Percentiles rank a stretch among this genome's conserved stretches.
These are phyloP conservation scores for Ruellia speciosa DNA, from an alignment of 305 asterid species.

Conservation along the genomic window DNA sequence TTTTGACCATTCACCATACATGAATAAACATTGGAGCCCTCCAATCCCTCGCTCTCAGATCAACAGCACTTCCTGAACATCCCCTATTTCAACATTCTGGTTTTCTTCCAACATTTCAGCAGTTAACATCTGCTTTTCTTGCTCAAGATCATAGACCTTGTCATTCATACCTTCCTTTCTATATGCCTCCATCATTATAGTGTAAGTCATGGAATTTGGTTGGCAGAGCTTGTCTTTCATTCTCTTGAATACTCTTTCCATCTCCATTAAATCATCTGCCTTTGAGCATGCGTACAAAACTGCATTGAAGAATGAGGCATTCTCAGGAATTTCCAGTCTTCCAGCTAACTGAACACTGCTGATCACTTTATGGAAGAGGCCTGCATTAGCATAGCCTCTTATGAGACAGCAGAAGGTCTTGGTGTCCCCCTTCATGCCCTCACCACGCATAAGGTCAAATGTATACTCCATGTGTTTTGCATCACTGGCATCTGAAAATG, in stretches of 20 bases:
- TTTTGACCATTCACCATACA: too few relatives aligned
- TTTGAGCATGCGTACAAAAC: conserved; percentile 71
- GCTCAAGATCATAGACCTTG: conserved; percentile 65
- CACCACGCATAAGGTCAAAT: conserved; percentile 75
- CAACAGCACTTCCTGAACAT: too few relatives aligned
- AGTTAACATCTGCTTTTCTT: conserved; percentile 34
- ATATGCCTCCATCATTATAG: conserved; percentile 71
- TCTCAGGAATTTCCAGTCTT: conserved; percentile 75
- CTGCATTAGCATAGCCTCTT: conserved; percentile 78
- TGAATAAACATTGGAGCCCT: too few relatives aligned
- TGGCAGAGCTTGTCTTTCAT: conserved; percentile 62
- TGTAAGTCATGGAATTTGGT: conserved; percentile 57
- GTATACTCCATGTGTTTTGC: conserved; percentile 75
- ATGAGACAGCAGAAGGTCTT: conserved; percentile 87
- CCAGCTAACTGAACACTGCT: conserved; percentile 67
- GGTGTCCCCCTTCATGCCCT: conserved; percentile 72
- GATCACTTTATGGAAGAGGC: conserved; percentile 76
- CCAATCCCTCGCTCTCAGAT: too few relatives aligned
- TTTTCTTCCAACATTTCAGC: conserved; percentile 15
- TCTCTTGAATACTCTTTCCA: conserved; percentile 79
- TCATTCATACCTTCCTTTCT: conserved; percentile 78
- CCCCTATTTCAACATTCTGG: conserved; percentile 24
- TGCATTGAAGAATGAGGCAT: conserved; percentile 66
- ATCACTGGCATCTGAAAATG: conserved; percentile 74
- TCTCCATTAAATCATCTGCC: conserved; percentile 84